These are phyloP conservation scores for Dioszegia crocea DNA, from an alignment of 768 basidiomycete genomes.

Conservation along the genomic window DNA sequence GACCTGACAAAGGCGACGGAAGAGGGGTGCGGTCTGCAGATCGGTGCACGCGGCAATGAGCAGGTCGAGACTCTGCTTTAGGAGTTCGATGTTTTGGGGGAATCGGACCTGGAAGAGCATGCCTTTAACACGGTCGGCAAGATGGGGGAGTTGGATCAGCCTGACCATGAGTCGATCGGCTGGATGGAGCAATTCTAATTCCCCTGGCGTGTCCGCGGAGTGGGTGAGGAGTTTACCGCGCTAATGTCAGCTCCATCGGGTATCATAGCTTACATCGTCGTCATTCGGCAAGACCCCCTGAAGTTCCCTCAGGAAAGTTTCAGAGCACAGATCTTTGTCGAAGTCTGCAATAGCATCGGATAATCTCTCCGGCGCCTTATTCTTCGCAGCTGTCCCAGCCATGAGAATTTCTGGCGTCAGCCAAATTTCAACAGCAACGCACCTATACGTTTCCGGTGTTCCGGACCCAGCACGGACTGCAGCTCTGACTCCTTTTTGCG, in stretches of 20 bases:
- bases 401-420: slow-evolving; percentile 74
- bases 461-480: slow-evolving; percentile 81
- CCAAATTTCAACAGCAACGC: slow-evolving; percentile 46
- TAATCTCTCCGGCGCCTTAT: slow-evolving; percentile 72
- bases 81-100: slow-evolving; percentile 73
- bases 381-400: slow-evolving; percentile 65
- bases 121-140: slow-evolving; percentile 82
- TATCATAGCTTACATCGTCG: slow-evolving; percentile 64
- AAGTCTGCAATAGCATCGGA: slow-evolving; percentile 76
- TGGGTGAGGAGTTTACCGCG: slow-evolving; percentile 52
- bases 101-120: slow-evolving; percentile 91
- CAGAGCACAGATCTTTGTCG: slow-evolving; percentile 78
- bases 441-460: slow-evolving; percentile 93
- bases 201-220: slow-evolving; percentile 71
- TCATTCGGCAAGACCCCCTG: slow-evolving; percentile 84
- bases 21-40: slow-evolving; percentile 73
- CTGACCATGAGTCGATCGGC: slow-evolving; percentile 97
- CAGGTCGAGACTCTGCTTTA: slow-evolving; percentile 79
- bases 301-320: slow-evolving; percentile 82
- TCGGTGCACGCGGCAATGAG: slow-evolving; percentile 74
- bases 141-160: slow-evolving; percentile 85
- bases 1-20: slow-evolving; percentile 88
- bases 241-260: slow-evolving; percentile 1
- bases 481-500: slow-evolving; percentile 77
- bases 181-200: slow-evolving; percentile 81